Evolutionary conservation across 73 alveolate species (phyloP).

Genomic region (Paramecium bursaria): DNA sequence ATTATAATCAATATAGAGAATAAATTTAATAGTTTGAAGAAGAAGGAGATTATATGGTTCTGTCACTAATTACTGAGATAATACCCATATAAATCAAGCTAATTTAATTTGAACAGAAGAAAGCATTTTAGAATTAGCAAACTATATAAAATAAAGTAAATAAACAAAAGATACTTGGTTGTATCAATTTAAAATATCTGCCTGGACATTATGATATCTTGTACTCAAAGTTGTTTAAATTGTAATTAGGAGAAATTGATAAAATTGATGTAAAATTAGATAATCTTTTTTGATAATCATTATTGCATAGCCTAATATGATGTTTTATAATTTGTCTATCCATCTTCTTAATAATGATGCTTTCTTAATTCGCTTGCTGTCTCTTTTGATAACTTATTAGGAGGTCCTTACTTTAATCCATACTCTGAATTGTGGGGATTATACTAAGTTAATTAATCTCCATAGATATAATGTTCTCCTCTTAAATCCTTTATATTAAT

Average conservation of each 20-base stretch:
- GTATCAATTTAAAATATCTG: neutral
- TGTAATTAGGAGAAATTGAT: no score
- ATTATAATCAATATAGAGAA: neutral
- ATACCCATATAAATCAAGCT: slow-evolving; percentile 2
- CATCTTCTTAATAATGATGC: slow-evolving; percentile 47
- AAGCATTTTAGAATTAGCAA: slow-evolving; percentile 1
- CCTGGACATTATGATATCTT: slow-evolving; percentile 44
- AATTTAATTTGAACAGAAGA: neutral
- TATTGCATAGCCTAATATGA: slow-evolving; percentile 3
- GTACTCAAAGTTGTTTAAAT: slow-evolving; percentile 27
- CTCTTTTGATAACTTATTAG: slow-evolving; percentile 13
- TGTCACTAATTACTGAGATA: slow-evolving; percentile 2
- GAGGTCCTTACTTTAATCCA: slow-evolving; percentile 42
- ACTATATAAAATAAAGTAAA: slow-evolving; percentile 1
- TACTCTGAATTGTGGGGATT: slow-evolving; percentile 25
- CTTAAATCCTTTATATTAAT: slow-evolving; percentile 50
- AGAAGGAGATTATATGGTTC: slow-evolving; percentile 32
- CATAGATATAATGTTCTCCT: slow-evolving; percentile 33
- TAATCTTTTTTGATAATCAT: neutral
- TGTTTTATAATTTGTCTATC: slow-evolving; percentile 19
- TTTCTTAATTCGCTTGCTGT: neutral
- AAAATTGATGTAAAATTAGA: no score
- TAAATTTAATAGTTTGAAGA: slow-evolving; percentile 4
- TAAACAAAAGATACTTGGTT: neutral
- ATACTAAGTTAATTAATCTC: neutral